phyloP scores from a whole-genome alignment of 805 yeast species.

The Wickerhamomyces silvicola region DNA sequence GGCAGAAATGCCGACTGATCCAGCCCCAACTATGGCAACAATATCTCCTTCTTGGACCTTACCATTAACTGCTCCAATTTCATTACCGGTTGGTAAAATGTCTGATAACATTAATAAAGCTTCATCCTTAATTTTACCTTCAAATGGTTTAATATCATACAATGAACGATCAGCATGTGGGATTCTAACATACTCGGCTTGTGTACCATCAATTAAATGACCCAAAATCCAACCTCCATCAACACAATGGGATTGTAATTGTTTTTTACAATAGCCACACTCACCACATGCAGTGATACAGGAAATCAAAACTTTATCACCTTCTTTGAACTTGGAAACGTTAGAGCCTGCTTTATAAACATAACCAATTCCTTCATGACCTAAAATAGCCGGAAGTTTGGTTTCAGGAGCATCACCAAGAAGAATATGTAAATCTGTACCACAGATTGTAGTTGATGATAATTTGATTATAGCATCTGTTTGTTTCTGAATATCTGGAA shows the following conservation, averaged over 20 bases:
- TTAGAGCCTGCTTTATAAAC: slow-evolving; percentile 43
- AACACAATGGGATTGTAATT: slow-evolving; percentile 55
- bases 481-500: slow-evolving; percentile 38
- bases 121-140: slow-evolving; percentile 35
- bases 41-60: slow-evolving; percentile 46
- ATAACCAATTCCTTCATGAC: slow-evolving; percentile 58
- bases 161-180: slow-evolving; percentile 42
- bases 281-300: slow-evolving; percentile 59
- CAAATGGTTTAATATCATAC: slow-evolving; percentile 25
- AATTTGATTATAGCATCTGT: slow-evolving; percentile 54
- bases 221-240: slow-evolving; percentile 50
- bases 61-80: slow-evolving; percentile 57
- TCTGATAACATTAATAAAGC: slow-evolving; percentile 56
- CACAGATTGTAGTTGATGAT: slow-evolving; percentile 56
- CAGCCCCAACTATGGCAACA: slow-evolving; percentile 62
- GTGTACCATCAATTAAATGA: slow-evolving; percentile 61
- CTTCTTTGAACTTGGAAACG: slow-evolving; percentile 43
- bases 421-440: slow-evolving; percentile 56
- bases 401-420: slow-evolving; percentile 55
- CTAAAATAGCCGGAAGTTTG: slow-evolving; percentile 41
- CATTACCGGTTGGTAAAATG: slow-evolving; percentile 62
- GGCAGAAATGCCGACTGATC: slow-evolving; percentile 64
- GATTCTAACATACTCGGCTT: slow-evolving; percentile 53
- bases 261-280: slow-evolving; percentile 48
- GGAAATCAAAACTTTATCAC: slow-evolving; percentile 57